Base-by-base conservation (phyloP, 2,329 filamentous ascomycete species). In the Sordariomycetes sp. region DNA sequence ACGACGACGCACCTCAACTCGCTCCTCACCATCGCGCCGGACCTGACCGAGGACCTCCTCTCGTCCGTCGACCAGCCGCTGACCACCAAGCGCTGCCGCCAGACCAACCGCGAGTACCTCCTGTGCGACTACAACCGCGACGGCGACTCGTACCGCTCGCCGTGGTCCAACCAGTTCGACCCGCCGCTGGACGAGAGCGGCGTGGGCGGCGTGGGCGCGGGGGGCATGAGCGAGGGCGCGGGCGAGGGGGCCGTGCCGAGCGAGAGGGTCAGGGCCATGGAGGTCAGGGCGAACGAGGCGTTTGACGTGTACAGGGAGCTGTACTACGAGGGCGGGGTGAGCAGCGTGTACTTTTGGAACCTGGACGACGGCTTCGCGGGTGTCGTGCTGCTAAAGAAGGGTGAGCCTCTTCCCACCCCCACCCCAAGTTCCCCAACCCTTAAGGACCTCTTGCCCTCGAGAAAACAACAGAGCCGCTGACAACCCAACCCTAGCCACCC, bases 51-150 rank as follows among this genome's bases (percentile, higher is more conserved):
- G 79, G 94, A 99, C 72, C 90, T 99, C 51, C 90, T 99, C 64
- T 94, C 93, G 64, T 96, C 93, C 25, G 94, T 99, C 66, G 94
- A 99, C 74, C 93, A 97, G 73, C 94, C 94, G 25, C 86, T 99
- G 59, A 86, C 88, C 60, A 82, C 95, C 62, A 86, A 88, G 66
- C 88, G 89, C 64, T 97, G 94, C 79, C 84, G 85, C 65, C 89
- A 92, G 74, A 88, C 90, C 35, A 90, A 91, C 66, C 89, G 93
- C 65, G 94, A 97, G 76, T 99, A 96, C 78, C 85, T 99, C 56
- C 88, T 97, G 68, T 99, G 94, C 80, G 94, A 99, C 81, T 99
- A 99, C 82, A 99, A 99, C 81, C 92, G 94, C 63, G 94, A 99
- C 74, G 94, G 94, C 62, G 93, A 97, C 76, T 95, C 89, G 75